Percentiles rank a stretch among this genome's conserved stretches.
Evolutionary conservation across 2,329 filamentous ascomycete species (phyloP).

Genomic region (Harringtonia aguacate): DNA sequence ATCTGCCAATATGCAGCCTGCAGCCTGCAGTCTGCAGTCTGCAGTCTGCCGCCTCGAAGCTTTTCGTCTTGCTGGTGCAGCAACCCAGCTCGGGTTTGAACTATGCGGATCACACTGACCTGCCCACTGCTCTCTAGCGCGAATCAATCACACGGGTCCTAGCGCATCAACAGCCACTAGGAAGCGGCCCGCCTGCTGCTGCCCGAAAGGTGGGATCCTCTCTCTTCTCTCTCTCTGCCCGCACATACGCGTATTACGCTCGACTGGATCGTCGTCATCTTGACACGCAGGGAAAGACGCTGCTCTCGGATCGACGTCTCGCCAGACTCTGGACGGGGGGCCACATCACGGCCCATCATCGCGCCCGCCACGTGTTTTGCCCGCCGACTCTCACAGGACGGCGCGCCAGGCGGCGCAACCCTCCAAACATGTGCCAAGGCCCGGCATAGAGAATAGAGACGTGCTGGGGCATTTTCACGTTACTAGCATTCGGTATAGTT

Average conservation of each 20-base stretch:
- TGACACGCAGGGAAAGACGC: too few relatives aligned
- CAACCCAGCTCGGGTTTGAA: conserved; percentile 9
- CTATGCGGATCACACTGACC: conserved; percentile 10
- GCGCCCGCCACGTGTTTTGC: conserved; percentile 4
- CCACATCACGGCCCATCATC: too few relatives aligned
- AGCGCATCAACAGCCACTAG: neutral
- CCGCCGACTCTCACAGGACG: conserved; percentile 2
- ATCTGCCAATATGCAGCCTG: neutral
- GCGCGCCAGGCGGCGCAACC: neutral
- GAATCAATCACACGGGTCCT: conserved; percentile 6
- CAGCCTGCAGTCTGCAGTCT: too few relatives aligned
- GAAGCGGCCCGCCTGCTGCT: neutral
- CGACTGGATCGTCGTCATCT: too few relatives aligned
- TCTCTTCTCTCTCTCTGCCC: too few relatives aligned
- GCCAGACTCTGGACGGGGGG: too few relatives aligned
- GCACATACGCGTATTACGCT: too few relatives aligned
- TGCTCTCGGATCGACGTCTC: too few relatives aligned
- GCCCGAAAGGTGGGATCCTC: too few relatives aligned
- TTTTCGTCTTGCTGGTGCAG: neutral
- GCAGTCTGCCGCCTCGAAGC: too few relatives aligned
- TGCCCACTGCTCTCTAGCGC: conserved; percentile 6
- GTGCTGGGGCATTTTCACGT: too few relatives aligned
- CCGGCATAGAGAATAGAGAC: neutral
- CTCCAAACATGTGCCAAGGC: conserved; percentile 5
- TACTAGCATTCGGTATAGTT: too few relatives aligned